phyloP scores from a whole-genome alignment of 2,329 filamentous ascomycete genomes.

The Pseudonectria buxi region DNA sequence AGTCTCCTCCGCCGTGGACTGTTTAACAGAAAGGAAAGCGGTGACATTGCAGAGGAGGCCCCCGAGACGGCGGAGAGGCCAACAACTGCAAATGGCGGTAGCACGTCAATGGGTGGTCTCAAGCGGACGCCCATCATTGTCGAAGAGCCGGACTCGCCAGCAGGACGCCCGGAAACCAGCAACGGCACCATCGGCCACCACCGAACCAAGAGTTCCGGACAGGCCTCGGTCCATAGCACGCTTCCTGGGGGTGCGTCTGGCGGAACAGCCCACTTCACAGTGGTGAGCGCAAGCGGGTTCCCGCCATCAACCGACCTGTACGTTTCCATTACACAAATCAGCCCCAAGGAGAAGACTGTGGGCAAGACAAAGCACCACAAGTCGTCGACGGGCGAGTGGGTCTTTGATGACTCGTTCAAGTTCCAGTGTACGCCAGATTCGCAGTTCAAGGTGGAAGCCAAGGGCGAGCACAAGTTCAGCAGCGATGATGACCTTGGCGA shows the following conservation, averaged over 20 bases:
- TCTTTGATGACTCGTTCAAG: conserved; percentile 74
- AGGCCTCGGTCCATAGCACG: conserved; percentile 60
- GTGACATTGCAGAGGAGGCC: conserved; percentile 42
- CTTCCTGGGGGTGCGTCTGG: conserved; percentile 53
- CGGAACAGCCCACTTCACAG: conserved; percentile 72
- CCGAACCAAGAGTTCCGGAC: conserved; percentile 54
- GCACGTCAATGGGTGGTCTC: conserved; percentile 31
- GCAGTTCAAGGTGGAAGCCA: conserved; percentile 79
- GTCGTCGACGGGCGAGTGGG: conserved; percentile 55
- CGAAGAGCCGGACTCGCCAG: conserved; percentile 22
- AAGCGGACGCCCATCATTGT: conserved; percentile 35
- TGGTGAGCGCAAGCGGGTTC: conserved; percentile 74
- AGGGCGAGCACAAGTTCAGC: conserved; percentile 78
- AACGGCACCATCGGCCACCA: conserved; percentile 31
- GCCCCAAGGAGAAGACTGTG: conserved; percentile 67
- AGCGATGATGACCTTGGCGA: conserved; percentile 81
- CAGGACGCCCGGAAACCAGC: conserved; percentile 19
- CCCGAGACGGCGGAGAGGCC: conserved; percentile 36
- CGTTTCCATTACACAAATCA: conserved; percentile 61
- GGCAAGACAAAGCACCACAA: conserved; percentile 93
- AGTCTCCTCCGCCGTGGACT: conserved; percentile 86
- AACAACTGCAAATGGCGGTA: conserved; percentile 28
- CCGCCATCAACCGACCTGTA: conserved; percentile 73
- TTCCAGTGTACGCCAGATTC: conserved; percentile 71
- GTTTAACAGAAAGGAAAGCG: conserved; percentile 63